phyloP scores from a whole-genome alignment of 176 grass and related monocot genomes.

The Triticum dicoccoides region DNA sequence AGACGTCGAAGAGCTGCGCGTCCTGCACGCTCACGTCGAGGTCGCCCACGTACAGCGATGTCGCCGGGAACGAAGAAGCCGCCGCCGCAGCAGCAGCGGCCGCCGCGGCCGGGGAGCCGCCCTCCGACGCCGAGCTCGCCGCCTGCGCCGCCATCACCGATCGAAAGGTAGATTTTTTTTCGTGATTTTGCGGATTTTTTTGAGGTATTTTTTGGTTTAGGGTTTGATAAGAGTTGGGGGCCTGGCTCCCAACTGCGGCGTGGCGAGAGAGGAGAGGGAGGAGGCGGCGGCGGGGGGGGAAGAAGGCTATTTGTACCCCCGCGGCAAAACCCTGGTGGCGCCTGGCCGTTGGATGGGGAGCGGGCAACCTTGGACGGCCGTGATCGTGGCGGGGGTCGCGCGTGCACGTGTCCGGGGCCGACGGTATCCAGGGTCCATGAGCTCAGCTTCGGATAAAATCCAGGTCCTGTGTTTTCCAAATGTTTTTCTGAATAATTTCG shows the following conservation, averaged over 20 bases:
- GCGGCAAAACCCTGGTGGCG: constrained; percentile 24
- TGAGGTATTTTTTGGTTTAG: constrained; percentile 49
- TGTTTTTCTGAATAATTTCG: neutral
- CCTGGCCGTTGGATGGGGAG: neutral
- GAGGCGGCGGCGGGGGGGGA: constrained; percentile 1
- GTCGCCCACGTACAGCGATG: constrained; percentile 91
- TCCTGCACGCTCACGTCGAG: constrained; percentile 79
- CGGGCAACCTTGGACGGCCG: neutral
- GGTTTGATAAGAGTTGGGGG: constrained; percentile 58
- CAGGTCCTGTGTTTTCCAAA: neutral
- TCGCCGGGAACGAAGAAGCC: constrained; percentile 51
- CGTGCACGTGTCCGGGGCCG: constrained; percentile 19
- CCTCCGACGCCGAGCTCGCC: constrained; percentile 32
- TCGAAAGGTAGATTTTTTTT: constrained; percentile 3
- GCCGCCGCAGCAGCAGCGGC: neutral
- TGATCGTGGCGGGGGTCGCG: neutral
- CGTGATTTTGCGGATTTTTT: constrained; percentile 48
- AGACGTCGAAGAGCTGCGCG: constrained; percentile 84
- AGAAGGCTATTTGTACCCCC: constrained; percentile 31
- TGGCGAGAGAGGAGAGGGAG: neutral
- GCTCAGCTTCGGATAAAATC: neutral
- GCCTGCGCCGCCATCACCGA: constrained; percentile 36
- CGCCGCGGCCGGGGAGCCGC: constrained; percentile 23
- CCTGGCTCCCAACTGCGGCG: constrained; percentile 47
- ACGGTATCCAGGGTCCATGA: neutral